These are phyloP conservation scores for Colletotrichum sp. DNA, from an alignment of 2,329 filamentous ascomycete species.

Conservation along the genomic window DNA sequence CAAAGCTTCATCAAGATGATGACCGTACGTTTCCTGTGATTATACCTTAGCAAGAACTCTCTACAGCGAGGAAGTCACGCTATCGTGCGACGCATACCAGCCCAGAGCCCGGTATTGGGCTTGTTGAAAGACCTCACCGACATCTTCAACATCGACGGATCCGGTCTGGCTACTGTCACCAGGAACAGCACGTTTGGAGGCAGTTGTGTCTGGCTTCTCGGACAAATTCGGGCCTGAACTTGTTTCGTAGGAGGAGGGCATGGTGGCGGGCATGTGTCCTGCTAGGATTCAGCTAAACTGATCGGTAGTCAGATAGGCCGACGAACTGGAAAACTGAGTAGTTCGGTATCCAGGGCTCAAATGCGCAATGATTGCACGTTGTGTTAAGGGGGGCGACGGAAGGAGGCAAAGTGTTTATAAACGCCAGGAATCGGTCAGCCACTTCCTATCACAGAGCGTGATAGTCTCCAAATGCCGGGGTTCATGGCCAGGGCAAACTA, in stretches of 20 bases:
- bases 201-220: not conserved
- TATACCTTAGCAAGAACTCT: not conserved
- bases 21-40: constrained; percentile 21
- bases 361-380: not conserved
- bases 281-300: not conserved
- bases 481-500: not conserved
- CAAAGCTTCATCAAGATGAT: constrained; percentile 27
- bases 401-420: not conserved
- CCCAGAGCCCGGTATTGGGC: not conserved
- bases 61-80: not conserved
- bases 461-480: not conserved
- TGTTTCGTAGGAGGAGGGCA: not conserved
- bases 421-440: not conserved
- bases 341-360: not conserved
- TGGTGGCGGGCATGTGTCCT: not conserved
- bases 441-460: not conserved
- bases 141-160: not conserved
- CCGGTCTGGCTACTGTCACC: not conserved
- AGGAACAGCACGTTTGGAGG: not conserved
- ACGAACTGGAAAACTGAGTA: not conserved
- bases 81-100: not conserved
- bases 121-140: not conserved
- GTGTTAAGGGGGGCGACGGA: not conserved
- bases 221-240: not conserved
- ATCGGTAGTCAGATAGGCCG: not conserved